These are phyloP conservation scores for Acanthamoeba lenticulata DNA, from an alignment of 208 protist genomes.

Conservation along the genomic window DNA sequence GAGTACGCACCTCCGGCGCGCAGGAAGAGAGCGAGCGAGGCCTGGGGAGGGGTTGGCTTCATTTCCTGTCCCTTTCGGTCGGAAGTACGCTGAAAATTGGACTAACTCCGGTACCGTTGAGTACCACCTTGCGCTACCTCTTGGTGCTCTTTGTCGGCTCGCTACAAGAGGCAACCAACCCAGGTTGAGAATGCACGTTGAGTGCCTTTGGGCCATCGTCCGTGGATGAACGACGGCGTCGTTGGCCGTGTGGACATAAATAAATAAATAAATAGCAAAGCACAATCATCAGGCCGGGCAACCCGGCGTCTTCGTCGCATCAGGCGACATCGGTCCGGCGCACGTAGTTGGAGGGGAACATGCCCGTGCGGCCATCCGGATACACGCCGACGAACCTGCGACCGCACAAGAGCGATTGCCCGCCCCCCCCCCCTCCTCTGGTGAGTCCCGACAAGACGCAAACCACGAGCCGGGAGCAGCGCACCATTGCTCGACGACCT, in stretches of 20 bases:
- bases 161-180: too few relatives aligned
- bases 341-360: slow-evolving; percentile 57
- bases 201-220: too few relatives aligned
- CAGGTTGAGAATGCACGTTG: too few relatives aligned
- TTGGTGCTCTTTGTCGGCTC: too few relatives aligned
- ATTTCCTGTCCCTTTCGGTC: background rate
- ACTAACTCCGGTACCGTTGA: background rate
- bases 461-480: background rate
- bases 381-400: slow-evolving; percentile 1
- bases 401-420: background rate
- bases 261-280: background rate
- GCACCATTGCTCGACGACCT: background rate
- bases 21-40: too few relatives aligned
- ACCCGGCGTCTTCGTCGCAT: background rate
- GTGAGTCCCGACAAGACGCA: background rate
- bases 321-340: background rate
- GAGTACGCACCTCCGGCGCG: too few relatives aligned
- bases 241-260: too few relatives aligned
- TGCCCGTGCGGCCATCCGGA: background rate
- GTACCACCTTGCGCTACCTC: too few relatives aligned
- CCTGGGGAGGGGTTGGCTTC: background rate
- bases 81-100: background rate
- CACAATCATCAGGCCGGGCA: background rate
- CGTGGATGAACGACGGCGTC: too few relatives aligned
- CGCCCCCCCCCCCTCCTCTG: background rate